Percentiles rank a stretch among this genome's conserved stretches.
phyloP scores from a whole-genome alignment of 768 basidiomycete species.

The Amanita polypyramis region DNA sequence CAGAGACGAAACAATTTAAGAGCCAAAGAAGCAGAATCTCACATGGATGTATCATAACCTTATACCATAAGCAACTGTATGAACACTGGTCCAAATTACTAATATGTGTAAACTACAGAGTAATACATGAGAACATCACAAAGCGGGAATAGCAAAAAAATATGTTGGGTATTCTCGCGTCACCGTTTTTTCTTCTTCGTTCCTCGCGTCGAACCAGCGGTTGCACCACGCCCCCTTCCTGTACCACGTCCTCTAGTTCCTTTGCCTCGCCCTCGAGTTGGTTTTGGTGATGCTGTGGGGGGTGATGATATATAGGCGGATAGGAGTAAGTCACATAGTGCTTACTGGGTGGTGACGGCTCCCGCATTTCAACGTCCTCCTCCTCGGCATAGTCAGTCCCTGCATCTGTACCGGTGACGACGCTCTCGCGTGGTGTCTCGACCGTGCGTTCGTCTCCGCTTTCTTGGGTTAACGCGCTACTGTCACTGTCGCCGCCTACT shows the following conservation, averaged over 20 bases:
- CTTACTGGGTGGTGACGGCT: conserved; percentile 34
- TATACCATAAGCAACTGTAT: neutral
- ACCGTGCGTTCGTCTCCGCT: conserved; percentile 62
- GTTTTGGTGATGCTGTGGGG: conserved; percentile 22
- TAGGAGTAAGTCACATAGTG: neutral
- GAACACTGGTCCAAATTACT: neutral
- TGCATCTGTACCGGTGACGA: conserved; percentile 60
- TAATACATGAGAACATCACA: neutral
- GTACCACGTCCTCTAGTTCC: conserved; percentile 15
- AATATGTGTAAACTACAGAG: neutral
- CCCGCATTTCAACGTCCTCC: conserved; percentile 49
- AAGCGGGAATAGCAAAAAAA: neutral
- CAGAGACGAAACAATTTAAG: conserved; percentile 40
- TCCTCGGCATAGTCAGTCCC: conserved; percentile 65
- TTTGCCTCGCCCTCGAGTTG: conserved; percentile 24
- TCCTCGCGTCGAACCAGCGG: conserved; percentile 24
- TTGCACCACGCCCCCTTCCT: conserved; percentile 20
- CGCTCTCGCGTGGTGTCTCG: conserved; percentile 55
- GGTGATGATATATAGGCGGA: neutral
- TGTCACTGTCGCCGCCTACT: conserved; percentile 77
- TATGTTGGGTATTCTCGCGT: neutral
- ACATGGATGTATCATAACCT: conserved; percentile 3
- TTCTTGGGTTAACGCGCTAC: conserved; percentile 75
- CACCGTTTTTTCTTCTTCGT: conserved; percentile 40
- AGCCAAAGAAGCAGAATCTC: conserved; percentile 6